Evolutionary conservation across 2,329 filamentous ascomycete species (phyloP), one percentile per base, ranked within the genome.

Genomic region (Ophiocordyceps polyrhachis-furcata): DNA sequence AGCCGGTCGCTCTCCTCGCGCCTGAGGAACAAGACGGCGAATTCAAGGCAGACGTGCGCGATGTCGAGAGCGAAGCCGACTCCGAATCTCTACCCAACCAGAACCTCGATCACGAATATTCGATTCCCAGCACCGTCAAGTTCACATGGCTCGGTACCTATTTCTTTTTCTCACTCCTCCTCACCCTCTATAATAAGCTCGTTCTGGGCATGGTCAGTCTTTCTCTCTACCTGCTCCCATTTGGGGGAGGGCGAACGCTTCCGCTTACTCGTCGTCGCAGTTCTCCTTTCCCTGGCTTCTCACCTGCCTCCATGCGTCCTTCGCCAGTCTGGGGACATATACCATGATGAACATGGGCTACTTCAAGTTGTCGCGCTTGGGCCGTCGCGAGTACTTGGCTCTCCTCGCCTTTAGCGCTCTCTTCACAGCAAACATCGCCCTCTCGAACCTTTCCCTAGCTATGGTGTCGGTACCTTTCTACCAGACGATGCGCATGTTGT

Each of bases 391-490:
- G 54, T 69, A 74, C 55, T 56, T 73, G 40, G 64, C 68, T n/a
- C 64, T 77, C 38, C 58, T 74, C 29, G 65, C 69, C 42, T 79
- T 79, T 56, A 78, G 74, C 32, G 63, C 70, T 38, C 65, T 79
- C 8, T 79, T 76, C 58, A 78, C 74, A 15, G 64, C 74, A 55
- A 79, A 79, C 58, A 77, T 79, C 51, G 74, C 74, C 47, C 69
- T 76, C 41, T 76, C 72, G n/a, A 78, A 78, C 58, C 64, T 76
- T 21, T 77, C 74, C n/a, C 64, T 78, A 35, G 64, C 62, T 48
- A 68, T 75, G 67, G 74, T 76, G 35, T 78, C 75, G 0, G 71
- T 79, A n/a, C 71, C 76, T 2, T 79, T 79, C 58, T 76, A 79
- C 57, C 75, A 79, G 56, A 74, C 76, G 47, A 70, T 79, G 58